Conservation (phyloP, 108 stramenopile genomes). For the Nannochloropsis oceanica region DNA sequence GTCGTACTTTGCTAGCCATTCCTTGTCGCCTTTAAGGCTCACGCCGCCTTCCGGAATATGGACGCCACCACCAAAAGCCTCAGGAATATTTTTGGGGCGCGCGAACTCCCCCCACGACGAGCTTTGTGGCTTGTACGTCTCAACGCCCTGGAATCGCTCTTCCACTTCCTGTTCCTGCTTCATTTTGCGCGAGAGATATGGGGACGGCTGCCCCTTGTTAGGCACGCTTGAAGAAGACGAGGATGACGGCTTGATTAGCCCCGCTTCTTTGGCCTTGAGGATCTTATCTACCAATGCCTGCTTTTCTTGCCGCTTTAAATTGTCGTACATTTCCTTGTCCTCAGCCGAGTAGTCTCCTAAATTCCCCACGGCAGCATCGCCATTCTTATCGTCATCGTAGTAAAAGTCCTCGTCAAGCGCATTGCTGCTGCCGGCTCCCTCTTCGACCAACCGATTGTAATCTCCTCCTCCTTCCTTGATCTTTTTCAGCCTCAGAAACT, state of each 20-base stretch:
- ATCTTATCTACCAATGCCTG: not conserved
- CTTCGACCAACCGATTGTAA: not conserved
- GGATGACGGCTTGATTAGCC: not conserved
- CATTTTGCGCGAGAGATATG: not conserved
- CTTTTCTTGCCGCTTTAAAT: not conserved
- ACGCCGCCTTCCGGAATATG: not conserved
- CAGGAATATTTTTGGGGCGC: not conserved
- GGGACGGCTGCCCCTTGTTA: not conserved
- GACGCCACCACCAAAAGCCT: not conserved
- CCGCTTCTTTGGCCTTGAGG: not conserved
- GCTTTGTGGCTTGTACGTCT: not conserved
- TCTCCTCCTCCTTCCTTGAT: not conserved
- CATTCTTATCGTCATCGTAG: not conserved
- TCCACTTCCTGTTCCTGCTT: not conserved
- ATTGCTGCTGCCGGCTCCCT: not conserved
- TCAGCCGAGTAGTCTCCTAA: not conserved
- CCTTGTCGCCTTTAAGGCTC: not conserved
- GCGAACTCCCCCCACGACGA: not conserved
- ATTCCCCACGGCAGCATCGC: not conserved
- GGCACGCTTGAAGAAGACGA: not conserved
- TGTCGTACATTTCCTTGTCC: not conserved
- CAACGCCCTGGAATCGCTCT: not conserved
- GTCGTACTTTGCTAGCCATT: not conserved
- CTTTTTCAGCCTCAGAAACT: not conserved
- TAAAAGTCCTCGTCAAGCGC: not conserved